A percentile compares a stretch with the other conserved stretches of the same genome.
These are phyloP conservation scores for Alternaria alternata DNA, from an alignment of 2,329 filamentous ascomycete species.

Conservation along the genomic window DNA sequence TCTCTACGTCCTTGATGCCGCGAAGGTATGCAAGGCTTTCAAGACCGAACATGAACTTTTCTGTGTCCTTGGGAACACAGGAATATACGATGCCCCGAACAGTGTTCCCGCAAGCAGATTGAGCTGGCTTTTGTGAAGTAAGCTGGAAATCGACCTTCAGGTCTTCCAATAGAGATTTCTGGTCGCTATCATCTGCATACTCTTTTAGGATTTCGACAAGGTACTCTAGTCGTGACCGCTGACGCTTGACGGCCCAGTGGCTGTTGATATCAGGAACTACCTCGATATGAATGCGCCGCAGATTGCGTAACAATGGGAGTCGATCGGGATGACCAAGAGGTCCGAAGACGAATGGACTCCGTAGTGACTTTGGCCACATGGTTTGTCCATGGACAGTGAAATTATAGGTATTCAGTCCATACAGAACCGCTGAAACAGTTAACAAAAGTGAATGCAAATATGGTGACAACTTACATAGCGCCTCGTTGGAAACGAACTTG, in stretches of 20 bases:
- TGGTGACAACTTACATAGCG: constrained; percentile 16
- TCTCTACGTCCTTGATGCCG: constrained; percentile 26
- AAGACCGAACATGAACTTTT: constrained; percentile 28
- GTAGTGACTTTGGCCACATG: constrained; percentile 18
- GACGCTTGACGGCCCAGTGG: constrained; percentile 25
- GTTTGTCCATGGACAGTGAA: constrained; percentile 21
- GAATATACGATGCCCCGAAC: background rate
- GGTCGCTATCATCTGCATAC: constrained; percentile 25
- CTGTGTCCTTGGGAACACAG: background rate
- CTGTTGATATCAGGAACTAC: constrained; percentile 1
- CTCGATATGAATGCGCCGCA: constrained; percentile 26
- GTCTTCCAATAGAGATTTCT: constrained; percentile 25
- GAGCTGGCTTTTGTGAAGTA: background rate
- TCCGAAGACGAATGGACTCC: constrained; percentile 29
- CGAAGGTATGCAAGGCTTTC: constrained; percentile 27
- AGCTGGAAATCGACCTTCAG: constrained; percentile 14
- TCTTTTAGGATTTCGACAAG: constrained; percentile 32
- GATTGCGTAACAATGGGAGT: constrained; percentile 27
- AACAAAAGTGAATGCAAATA: background rate
- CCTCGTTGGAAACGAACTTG: constrained; percentile 27
- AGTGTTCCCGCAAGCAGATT: background rate
- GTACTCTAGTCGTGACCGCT: constrained; percentile 28
- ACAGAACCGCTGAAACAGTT: constrained; percentile 25
- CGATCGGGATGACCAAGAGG: constrained; percentile 15
- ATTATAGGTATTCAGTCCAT: constrained; percentile 30